phyloP scores from a whole-genome alignment of 768 basidiomycete genomes.

The Tulasnella sp. region DNA sequence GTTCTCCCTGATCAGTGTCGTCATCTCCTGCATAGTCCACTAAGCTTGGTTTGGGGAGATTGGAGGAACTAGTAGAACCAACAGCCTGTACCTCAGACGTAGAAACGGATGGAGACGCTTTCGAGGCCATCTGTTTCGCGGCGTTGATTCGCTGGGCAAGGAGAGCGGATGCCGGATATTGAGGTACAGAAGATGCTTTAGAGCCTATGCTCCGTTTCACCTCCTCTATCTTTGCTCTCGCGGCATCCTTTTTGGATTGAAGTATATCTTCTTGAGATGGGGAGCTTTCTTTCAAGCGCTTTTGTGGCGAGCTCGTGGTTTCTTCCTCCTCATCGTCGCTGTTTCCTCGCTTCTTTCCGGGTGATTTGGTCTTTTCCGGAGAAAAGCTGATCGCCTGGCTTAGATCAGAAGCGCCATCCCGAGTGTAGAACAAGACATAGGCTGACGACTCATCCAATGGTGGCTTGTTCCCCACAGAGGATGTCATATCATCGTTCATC shows the following conservation, averaged over 20 bases:
- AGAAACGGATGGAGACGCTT: background rate
- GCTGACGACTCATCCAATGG: slow-evolving; percentile 64
- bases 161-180: too few relatives aligned
- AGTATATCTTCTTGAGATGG: background rate
- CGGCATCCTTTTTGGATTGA: slow-evolving; percentile 6
- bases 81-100: background rate
- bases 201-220: too few relatives aligned
- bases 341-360: background rate
- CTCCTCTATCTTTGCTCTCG: background rate
- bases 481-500: slow-evolving; percentile 76
- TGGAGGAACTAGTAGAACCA: background rate
- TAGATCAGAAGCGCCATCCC: slow-evolving; percentile 28
- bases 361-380: background rate
- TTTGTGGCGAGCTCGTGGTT: background rate
- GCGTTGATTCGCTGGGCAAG: too few relatives aligned
- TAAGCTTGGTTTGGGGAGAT: background rate
- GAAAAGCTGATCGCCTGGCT: background rate
- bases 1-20: slow-evolving; percentile 5
- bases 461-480: slow-evolving; percentile 23
- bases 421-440: slow-evolving; percentile 87
- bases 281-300: background rate
- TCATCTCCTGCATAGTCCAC: slow-evolving; percentile 3
- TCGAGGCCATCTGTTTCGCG: background rate
- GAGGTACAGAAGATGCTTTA: too few relatives aligned
- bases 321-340: slow-evolving; percentile 9